phyloP scores from a whole-genome alignment of 1,139 yeast species.

The Candida anutae region DNA sequence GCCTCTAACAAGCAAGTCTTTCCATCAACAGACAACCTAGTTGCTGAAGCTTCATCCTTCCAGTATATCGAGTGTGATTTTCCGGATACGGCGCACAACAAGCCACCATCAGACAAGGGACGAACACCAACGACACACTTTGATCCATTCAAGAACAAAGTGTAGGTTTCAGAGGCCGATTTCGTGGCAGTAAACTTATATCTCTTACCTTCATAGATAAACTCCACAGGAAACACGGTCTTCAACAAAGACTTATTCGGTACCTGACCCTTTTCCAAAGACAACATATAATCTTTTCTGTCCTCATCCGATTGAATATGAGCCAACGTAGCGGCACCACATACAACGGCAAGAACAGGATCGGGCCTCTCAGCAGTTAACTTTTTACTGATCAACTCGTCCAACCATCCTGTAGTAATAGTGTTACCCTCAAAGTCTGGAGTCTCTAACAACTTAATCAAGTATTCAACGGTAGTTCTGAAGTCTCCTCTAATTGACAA shows the following conservation, averaged over 20 bases:
- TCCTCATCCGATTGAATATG: slow-evolving; percentile 72
- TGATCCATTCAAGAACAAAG: slow-evolving; percentile 88
- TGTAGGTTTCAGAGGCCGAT: slow-evolving; percentile 76
- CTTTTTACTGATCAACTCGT: slow-evolving; percentile 85
- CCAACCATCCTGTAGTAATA: slow-evolving; percentile 98
- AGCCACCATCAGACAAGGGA: slow-evolving; percentile 88
- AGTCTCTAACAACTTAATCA: slow-evolving; percentile 89
- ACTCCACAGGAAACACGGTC: slow-evolving; percentile 87
- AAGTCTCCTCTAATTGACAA: slow-evolving; percentile 96
- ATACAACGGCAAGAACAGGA: slow-evolving; percentile 77
- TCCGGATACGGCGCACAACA: slow-evolving; percentile 81
- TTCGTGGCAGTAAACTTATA: slow-evolving; percentile 94
- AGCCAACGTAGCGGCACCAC: slow-evolving; percentile 97
- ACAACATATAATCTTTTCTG: slow-evolving; percentile 56
- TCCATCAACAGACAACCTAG: slow-evolving; percentile 91
- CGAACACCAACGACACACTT: slow-evolving; percentile 83
- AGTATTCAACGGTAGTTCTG: slow-evolving; percentile 94
- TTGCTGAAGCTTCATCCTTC: slow-evolving; percentile 96
- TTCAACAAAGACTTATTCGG: slow-evolving; percentile 73
- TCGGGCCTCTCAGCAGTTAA: slow-evolving; percentile 97
- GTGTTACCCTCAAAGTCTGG: slow-evolving; percentile 95
- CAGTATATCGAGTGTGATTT: slow-evolving; percentile 92
- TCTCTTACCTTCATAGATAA: slow-evolving; percentile 88
- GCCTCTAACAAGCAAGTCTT: slow-evolving; percentile 89
- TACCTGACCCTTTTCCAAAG: slow-evolving; percentile 92